phyloP scores from a whole-genome alignment of 202 grass and related monocot species.

The Musa balbisiana region DNA sequence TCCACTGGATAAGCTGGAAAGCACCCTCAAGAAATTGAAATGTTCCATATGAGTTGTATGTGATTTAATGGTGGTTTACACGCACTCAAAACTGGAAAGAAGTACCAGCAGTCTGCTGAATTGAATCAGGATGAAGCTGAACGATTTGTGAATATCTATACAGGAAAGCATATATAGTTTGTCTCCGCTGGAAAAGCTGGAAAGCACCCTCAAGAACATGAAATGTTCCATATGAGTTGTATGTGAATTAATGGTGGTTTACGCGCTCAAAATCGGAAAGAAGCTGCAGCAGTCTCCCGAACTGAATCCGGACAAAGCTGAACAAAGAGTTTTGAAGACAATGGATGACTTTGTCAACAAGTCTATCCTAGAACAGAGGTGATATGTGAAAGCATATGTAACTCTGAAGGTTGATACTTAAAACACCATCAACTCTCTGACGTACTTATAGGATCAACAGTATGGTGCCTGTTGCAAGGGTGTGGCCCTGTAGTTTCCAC shows the following conservation, averaged over 20 bases:
- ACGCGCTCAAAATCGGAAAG: conserved; percentile 57
- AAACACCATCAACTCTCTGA: too few relatives aligned
- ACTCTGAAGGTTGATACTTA: too few relatives aligned
- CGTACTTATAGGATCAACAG: too few relatives aligned
- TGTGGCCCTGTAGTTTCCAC: too few relatives aligned
- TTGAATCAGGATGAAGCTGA: conserved; percentile 52
- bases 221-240: conserved; percentile 45
- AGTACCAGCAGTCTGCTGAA: conserved; percentile 33
- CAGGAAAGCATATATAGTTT: conserved; percentile 69
- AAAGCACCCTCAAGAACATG: conserved; percentile 60
- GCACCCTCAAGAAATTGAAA: conserved; percentile 58
- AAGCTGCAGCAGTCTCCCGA: conserved; percentile 38
- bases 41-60: conserved; percentile 50
- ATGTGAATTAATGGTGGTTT: conserved; percentile 58
- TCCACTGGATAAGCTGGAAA: conserved; percentile 49
- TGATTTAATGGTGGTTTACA: conserved; percentile 49
- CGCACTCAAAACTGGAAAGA: conserved; percentile 65
- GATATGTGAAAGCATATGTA: background rate
- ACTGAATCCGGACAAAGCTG: conserved; percentile 46
- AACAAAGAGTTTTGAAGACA: conserved; percentile 44
- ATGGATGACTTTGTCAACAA: conserved; percentile 41
- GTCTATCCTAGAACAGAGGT: conserved; percentile 3
- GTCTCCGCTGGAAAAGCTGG: conserved; percentile 56
- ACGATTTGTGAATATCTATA: conserved; percentile 12
- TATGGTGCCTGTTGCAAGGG: too few relatives aligned